Evolutionary conservation across 257 asterid genomes (phyloP).

Genomic region (Nicotiana undulata): DNA sequence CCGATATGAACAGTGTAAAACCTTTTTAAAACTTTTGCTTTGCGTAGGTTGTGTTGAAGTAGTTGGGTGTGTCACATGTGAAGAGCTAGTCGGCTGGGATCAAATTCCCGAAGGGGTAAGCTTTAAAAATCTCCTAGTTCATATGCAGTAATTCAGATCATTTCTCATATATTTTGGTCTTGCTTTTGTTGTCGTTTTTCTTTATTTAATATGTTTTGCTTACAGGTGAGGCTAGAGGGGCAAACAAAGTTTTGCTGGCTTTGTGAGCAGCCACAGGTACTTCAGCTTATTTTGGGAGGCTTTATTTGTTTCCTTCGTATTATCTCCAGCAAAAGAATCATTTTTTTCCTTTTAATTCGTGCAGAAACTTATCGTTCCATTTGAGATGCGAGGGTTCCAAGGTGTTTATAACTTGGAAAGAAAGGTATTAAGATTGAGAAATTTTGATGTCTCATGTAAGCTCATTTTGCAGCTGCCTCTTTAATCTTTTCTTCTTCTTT

Average conservation of each 20-base stretch:
- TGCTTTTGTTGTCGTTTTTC: background rate
- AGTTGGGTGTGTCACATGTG: slow-evolving; percentile 74
- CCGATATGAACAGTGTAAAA: background rate
- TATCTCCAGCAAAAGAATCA: background rate
- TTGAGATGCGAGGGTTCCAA: slow-evolving; percentile 91
- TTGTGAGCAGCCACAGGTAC: slow-evolving; percentile 90
- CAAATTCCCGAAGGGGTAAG: slow-evolving; percentile 67
- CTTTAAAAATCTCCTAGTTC: background rate
- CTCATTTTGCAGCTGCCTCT: background rate
- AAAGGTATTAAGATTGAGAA: slow-evolving; percentile 43
- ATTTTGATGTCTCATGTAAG: background rate
- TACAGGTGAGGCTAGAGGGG: slow-evolving; percentile 82
- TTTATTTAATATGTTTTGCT: slow-evolving; percentile 8
- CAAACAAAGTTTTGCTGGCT: slow-evolving; percentile 88
- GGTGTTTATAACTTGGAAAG: slow-evolving; percentile 89
- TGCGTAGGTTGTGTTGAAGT: slow-evolving; percentile 77
- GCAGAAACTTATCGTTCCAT: slow-evolving; percentile 84
- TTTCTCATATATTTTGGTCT: background rate
- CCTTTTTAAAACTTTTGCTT: background rate
- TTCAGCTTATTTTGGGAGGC: background rate
- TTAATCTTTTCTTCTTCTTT: background rate
- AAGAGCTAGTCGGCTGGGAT: slow-evolving; percentile 73
- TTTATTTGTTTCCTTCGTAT: background rate
- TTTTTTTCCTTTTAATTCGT: background rate
- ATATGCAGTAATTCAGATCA: background rate